Evolutionary conservation across 257 asterid genomes (phyloP).

Genomic region (Phtheirospermum japonicum): DNA sequence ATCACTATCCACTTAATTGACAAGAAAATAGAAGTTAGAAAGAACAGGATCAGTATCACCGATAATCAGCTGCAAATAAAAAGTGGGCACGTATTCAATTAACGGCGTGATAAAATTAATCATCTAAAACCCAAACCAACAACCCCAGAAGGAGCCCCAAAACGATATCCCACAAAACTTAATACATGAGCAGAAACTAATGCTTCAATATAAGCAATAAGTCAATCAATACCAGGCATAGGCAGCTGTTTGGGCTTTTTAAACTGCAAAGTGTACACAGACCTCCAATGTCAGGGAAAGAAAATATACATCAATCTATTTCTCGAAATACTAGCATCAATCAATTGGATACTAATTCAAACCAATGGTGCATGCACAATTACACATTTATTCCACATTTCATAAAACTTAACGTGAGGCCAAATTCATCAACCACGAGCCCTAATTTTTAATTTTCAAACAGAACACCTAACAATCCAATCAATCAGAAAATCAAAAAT

Average conservation of each 20-base stretch:
- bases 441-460: neutral
- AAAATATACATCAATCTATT: neutral
- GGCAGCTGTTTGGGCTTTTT: neutral
- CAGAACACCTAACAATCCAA: constrained; percentile 1
- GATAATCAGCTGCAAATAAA: constrained; percentile 24
- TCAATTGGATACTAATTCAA: no score
- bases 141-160: neutral
- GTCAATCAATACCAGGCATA: neutral
- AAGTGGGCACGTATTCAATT: neutral
- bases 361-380: no score
- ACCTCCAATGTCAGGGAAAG: neutral
- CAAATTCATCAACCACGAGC: constrained; percentile 9
- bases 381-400: no score
- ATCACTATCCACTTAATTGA: neutral
- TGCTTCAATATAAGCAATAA: neutral
- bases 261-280: neutral
- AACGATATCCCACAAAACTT: neutral
- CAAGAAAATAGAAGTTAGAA: neutral
- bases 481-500: constrained; percentile 7
- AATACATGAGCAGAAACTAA: neutral
- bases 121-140: neutral
- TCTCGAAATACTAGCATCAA: no score
- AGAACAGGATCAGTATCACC: constrained; percentile 8
- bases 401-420: no score
- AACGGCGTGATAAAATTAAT: neutral